A percentile compares a stretch with the other conserved stretches of the same genome.
These are phyloP conservation scores for Cytidiella melzeri DNA, from an alignment of 768 basidiomycete genomes.

Conservation along the genomic window DNA sequence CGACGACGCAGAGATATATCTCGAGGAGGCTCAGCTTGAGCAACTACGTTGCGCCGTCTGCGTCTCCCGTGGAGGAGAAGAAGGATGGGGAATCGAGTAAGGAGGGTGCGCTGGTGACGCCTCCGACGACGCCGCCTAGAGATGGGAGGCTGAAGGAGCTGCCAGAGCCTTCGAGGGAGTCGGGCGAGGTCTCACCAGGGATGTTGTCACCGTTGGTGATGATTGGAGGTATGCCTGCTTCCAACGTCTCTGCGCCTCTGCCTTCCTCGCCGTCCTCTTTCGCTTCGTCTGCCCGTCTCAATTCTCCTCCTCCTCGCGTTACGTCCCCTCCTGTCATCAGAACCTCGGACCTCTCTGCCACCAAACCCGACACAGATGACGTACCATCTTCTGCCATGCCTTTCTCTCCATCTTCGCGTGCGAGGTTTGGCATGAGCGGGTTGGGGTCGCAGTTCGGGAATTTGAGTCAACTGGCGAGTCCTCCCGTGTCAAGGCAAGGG, in stretches of 20 bases:
- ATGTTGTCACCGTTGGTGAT: conserved; percentile 11
- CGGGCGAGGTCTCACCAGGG: conserved; percentile 1
- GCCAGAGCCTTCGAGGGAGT: background rate
- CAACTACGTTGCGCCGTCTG: conserved; percentile 46
- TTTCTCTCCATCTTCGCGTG: conserved; percentile 8
- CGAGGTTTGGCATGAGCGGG: background rate
- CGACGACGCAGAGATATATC: conserved; percentile 15
- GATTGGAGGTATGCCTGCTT: conserved; percentile 11
- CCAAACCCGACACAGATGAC: background rate
- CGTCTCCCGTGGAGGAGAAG: background rate
- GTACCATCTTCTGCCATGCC: background rate
- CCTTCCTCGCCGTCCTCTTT: background rate
- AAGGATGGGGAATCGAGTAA: background rate
- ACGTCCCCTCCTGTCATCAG: background rate
- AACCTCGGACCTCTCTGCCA: background rate
- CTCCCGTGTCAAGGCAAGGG: conserved; percentile 17
- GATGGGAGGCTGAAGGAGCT: background rate
- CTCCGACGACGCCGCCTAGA: conserved; percentile 22
- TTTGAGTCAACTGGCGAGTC: conserved; percentile 17
- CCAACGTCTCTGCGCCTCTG: conserved; percentile 3
- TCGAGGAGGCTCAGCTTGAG: conserved; percentile 33
- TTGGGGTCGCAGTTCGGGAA: background rate
- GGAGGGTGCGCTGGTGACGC: conserved; percentile 17
- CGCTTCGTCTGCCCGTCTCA: background rate
- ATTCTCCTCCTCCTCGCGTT: background rate